phyloP scores from a whole-genome alignment of 2,329 filamentous ascomycete species.

The Fusarium keratoplasticum region DNA sequence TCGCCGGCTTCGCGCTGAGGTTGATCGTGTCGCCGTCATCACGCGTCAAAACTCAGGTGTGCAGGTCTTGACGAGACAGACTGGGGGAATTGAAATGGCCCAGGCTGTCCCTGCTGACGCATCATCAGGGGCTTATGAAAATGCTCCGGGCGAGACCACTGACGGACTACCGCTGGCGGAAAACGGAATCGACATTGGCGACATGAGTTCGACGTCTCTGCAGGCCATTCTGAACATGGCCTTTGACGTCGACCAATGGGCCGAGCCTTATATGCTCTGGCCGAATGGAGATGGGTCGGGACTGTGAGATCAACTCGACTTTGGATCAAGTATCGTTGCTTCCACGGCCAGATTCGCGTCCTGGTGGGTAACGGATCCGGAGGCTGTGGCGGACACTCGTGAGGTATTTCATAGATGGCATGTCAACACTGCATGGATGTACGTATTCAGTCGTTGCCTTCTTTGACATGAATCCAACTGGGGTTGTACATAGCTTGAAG shows the following conservation, averaged over 20 bases:
- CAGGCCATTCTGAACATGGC: background rate
- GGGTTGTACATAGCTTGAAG: no score
- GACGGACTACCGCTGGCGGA: background rate
- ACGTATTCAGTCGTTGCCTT: no score
- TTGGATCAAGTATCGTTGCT: no score
- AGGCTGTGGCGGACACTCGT: no score
- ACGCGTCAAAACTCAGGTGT: background rate
- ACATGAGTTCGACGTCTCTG: background rate
- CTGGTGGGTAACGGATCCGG: no score
- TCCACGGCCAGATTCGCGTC: no score
- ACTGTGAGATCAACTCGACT: background rate
- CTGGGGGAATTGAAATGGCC: background rate
- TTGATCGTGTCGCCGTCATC: background rate
- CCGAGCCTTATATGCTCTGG: background rate
- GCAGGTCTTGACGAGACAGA: background rate
- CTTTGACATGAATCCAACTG: no score
- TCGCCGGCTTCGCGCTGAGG: background rate
- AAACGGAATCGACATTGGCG: background rate
- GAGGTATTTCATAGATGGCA: no score
- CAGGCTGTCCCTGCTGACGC: background rate
- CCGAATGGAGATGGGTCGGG: background rate
- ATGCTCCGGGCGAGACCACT: background rate
- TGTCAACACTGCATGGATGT: no score
- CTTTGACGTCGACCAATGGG: background rate
- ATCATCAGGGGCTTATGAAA: background rate